phyloP scores from a whole-genome alignment of 1,139 yeast species.

The Magnusiomyces suaveolens region DNA sequence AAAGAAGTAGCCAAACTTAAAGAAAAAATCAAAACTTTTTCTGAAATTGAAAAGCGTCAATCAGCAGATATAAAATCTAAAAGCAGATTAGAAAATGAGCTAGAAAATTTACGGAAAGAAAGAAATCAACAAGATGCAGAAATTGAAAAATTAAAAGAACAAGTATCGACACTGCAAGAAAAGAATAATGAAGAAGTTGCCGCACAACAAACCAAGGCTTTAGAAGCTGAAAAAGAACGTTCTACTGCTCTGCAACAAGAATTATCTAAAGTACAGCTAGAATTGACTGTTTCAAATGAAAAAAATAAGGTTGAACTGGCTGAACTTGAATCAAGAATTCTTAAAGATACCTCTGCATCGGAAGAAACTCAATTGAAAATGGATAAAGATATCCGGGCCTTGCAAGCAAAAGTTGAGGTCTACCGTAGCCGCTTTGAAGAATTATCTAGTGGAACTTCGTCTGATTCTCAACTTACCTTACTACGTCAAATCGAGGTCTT shows the following conservation, averaged over 20 bases:
- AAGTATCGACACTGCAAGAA: constrained; percentile 19
- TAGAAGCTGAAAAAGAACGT: constrained; percentile 16
- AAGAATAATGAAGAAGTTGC: constrained; percentile 22
- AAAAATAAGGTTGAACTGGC: constrained; percentile 18
- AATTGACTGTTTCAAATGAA: constrained; percentile 16
- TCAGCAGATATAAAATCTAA: constrained; percentile 17
- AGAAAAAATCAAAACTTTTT: constrained; percentile 17
- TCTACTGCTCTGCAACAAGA: constrained; percentile 17
- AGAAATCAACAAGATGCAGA: constrained; percentile 12
- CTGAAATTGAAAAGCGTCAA: constrained; percentile 18
- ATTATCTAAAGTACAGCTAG: constrained; percentile 16
- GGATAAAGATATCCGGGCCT: constrained; percentile 24
- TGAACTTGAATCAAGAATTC: constrained; percentile 21
- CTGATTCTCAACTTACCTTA: constrained; percentile 30
- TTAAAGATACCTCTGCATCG: constrained; percentile 16
- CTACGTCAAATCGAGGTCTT: constrained; percentile 42
- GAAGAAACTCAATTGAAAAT: constrained; percentile 20
- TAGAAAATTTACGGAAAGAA: constrained; percentile 19
- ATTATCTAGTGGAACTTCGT: constrained; percentile 19
- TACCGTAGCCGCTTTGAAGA: constrained; percentile 37
- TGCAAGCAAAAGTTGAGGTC: constrained; percentile 39
- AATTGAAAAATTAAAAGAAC: constrained; percentile 18
- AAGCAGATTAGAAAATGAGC: constrained; percentile 20
- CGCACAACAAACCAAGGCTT: constrained; percentile 20
- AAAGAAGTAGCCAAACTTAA: constrained; percentile 17